Conservation (phyloP, 495 filamentous ascomycete species). For the Sabuloglossum arenarium region DNA sequence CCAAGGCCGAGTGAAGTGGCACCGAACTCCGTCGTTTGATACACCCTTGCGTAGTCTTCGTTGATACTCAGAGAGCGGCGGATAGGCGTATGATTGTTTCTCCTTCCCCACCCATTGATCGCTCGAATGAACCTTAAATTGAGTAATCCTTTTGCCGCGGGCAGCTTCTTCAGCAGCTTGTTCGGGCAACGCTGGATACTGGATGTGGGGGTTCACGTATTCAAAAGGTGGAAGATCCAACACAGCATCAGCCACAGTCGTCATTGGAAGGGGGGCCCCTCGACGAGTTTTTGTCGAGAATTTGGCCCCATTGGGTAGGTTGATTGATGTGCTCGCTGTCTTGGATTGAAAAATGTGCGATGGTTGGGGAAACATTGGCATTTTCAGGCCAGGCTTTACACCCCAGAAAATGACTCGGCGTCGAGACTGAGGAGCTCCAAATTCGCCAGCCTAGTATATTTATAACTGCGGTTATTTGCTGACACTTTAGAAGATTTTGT, state of each 20-base stretch:
- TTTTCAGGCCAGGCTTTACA: neutral
- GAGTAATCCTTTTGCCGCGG: neutral
- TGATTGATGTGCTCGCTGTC: neutral
- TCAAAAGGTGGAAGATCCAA: neutral
- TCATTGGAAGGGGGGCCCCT: neutral
- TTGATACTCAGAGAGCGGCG: neutral
- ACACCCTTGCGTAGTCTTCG: neutral
- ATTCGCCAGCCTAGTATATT: neutral
- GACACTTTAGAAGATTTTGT: neutral
- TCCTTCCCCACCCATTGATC: neutral
- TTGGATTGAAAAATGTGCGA: neutral
- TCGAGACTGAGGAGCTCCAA: neutral
- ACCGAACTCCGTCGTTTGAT: neutral
- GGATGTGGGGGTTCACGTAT: neutral
- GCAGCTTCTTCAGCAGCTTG: neutral
- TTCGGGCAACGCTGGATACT: neutral
- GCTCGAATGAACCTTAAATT: neutral
- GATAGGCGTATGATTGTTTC: neutral
- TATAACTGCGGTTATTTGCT: neutral
- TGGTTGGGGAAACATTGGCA: neutral
- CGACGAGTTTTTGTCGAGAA: neutral
- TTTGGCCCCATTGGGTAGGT: neutral
- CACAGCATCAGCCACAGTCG: neutral
- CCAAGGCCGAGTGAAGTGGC: neutral
- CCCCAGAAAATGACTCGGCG: neutral